Percentiles rank a stretch among this genome's conserved stretches.
Evolutionary conservation across 2,329 filamentous ascomycete species (phyloP).

Genomic region (Hymenotorrendiella dingleyae): DNA sequence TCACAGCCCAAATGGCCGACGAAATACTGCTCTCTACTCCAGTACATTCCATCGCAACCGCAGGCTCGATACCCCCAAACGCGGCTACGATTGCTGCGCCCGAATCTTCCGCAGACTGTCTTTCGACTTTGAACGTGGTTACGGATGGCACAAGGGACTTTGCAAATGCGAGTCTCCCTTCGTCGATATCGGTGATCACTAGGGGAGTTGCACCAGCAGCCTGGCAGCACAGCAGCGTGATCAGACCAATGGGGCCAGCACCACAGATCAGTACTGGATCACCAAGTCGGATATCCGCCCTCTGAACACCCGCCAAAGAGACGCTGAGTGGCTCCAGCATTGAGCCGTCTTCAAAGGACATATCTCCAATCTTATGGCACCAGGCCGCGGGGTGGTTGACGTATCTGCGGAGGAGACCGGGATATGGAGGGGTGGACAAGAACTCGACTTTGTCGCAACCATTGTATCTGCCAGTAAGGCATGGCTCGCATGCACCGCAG

Average conservation of each 20-base stretch:
- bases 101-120: conserved; percentile 61
- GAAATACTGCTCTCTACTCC: conserved; percentile 87
- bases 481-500: conserved; percentile 85
- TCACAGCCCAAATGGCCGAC: conserved; percentile 80
- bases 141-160: conserved; percentile 75
- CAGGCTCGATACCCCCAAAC: conserved; percentile 75
- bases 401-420: conserved; percentile 82
- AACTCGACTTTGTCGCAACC: conserved; percentile 84
- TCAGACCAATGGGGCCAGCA: conserved; percentile 87
- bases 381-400: conserved; percentile 91
- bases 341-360: conserved; percentile 87
- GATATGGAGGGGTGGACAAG: conserved; percentile 83
- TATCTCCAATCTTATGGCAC: conserved; percentile 93
- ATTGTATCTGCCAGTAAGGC: conserved; percentile 89
- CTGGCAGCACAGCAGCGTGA: conserved; percentile 76
- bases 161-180: conserved; percentile 77
- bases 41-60: conserved; percentile 84
- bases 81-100: conserved; percentile 61
- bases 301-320: conserved; percentile 79
- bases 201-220: conserved; percentile 87
- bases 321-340: conserved; percentile 88
- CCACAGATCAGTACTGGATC: conserved; percentile 87
- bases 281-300: conserved; percentile 73
- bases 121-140: conserved; percentile 72
- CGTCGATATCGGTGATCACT: conserved; percentile 91